These are phyloP conservation scores for Termitomyces sp. DNA, from an alignment of 768 basidiomycete species.

Conservation along the genomic window DNA sequence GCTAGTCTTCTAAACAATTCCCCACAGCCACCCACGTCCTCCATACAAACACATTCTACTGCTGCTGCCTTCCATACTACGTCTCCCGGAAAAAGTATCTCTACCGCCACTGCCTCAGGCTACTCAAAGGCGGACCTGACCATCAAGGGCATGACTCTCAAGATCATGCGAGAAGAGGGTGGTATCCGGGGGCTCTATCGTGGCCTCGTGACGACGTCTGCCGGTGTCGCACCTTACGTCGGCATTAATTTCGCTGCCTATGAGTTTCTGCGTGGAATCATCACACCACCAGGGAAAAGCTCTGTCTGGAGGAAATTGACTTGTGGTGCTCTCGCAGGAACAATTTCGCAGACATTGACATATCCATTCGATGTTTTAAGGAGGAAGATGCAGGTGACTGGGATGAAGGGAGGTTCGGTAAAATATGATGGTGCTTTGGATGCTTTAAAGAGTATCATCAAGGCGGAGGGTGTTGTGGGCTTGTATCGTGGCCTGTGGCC, in stretches of 20 bases:
- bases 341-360: constrained; percentile 89
- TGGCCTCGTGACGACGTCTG: constrained; percentile 76
- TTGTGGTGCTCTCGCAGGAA: constrained; percentile 83
- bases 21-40: constrained; percentile 16
- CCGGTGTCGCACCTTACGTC: constrained; percentile 87
- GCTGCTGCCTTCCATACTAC: constrained; percentile 54
- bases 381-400: constrained; percentile 92
- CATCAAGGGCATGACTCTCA: constrained; percentile 85
- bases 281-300: constrained; percentile 80
- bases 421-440: constrained; percentile 81
- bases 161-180: constrained; percentile 90
- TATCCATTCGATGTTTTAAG: constrained; percentile 95
- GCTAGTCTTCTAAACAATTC: constrained; percentile 20
- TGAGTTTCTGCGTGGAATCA: constrained; percentile 68
- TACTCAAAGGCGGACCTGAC: constrained; percentile 54
- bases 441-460: constrained; percentile 63
- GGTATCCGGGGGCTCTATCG: constrained; percentile 84
- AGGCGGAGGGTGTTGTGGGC: constrained; percentile 68
- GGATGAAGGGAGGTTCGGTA: constrained; percentile 58
- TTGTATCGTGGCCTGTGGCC: constrained; percentile 88
- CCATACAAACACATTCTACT: constrained; percentile 25
- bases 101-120: constrained; percentile 4
- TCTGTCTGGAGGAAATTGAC: constrained; percentile 62
- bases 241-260: constrained; percentile 95
- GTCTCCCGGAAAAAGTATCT: constrained; percentile 21